Base-by-base conservation (phyloP, 768 basidiomycete genomes). In the Leccinum truebloodii region DNA sequence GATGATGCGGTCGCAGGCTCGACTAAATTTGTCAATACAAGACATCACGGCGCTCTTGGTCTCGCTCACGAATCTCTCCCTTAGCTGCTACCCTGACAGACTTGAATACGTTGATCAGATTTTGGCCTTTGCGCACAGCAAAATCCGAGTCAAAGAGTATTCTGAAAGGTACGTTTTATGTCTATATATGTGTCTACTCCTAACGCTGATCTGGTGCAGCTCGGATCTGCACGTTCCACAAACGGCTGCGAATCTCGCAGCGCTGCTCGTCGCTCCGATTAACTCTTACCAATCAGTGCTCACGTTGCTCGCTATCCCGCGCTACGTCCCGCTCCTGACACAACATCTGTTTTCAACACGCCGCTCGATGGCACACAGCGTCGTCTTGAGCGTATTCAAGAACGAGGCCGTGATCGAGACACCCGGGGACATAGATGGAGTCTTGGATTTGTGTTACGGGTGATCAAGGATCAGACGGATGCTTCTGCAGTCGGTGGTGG, bases 61-160 rank as follows among this genome's bases (percentile, higher is more conserved):
- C 18, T 99, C 97, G 1, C 79, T 99, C 41, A 92, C 94, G 35
- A 98, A 98, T 22, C 14, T 49, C 6, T 95, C 94, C 0, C 78
- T 99, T 24, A 95, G 94, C 73, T 98, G 96, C 75, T 99, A 99
- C 73, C 97, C 97, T 1, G 96, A 98, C 70, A 82, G 93, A 65
- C 82, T 99, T 52, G 95, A 98, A 79, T 98, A 98, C 69, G 94
- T 99, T 39, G 95, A 98, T 67, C 24, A 98, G 75, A 87, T n/a
- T n/a, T n/a, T n/a, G n/a, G n/a, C n/a, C n/a, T n/a, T n/a, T n/a
- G n/a, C n/a, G n/a, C n/a, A n/a, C n/a, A n/a, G n/a, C n/a, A n/a
- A n/a, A n/a, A n/a, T n/a, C n/a, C n/a, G n/a, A n/a, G n/a, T n/a
- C n/a, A n/a, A n/a, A n/a, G n/a, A n/a, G n/a, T n/a, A n/a, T n/a